Percentiles rank a stretch among this genome's conserved stretches.
These are phyloP conservation scores for Epichloe scottii DNA, from an alignment of 2,329 filamentous ascomycete genomes.

Conservation along the genomic window DNA sequence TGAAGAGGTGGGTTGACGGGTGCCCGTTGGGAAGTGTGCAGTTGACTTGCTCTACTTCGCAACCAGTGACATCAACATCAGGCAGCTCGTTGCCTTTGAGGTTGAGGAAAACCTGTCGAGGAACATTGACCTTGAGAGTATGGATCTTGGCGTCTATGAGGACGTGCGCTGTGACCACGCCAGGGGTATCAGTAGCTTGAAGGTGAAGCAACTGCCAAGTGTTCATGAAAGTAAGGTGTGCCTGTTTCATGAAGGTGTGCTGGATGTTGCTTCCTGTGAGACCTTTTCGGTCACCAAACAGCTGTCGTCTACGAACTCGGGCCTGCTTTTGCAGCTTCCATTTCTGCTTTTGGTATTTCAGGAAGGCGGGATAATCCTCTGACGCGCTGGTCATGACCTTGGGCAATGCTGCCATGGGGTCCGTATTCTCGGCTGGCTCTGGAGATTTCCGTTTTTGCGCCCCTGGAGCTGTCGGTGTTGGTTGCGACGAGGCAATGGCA, in stretches of 20 bases:
- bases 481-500: conserved; percentile 42
- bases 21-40: conserved; percentile 92
- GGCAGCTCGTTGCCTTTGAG: conserved; percentile 78
- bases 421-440: conserved; percentile 51
- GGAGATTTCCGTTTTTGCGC: conserved; percentile 62
- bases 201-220: conserved; percentile 94
- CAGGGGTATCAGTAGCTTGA: conserved; percentile 67
- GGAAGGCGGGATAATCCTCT: conserved; percentile 76
- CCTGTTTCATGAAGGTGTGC: conserved; percentile 76
- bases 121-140: conserved; percentile 75
- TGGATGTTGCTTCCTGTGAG: conserved; percentile 41
- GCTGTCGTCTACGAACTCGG: conserved; percentile 68
- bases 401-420: conserved; percentile 75
- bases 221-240: conserved; percentile 76
- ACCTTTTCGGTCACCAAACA: conserved; percentile 75
- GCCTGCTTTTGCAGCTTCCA: conserved; percentile 97
- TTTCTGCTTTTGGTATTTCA: conserved; percentile 94
- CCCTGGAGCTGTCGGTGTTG: conserved; percentile 23
- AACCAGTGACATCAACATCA: conserved; percentile 74
- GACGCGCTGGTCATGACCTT: conserved; percentile 73
- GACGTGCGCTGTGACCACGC: conserved; percentile 78
- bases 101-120: conserved; percentile 82
- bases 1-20: conserved; percentile 86
- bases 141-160: conserved; percentile 91
- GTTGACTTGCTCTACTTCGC: conserved; percentile 83